Base-by-base conservation (phyloP, 2,329 filamentous ascomycete species). In the Neopestalotiopsis clavispora region DNA sequence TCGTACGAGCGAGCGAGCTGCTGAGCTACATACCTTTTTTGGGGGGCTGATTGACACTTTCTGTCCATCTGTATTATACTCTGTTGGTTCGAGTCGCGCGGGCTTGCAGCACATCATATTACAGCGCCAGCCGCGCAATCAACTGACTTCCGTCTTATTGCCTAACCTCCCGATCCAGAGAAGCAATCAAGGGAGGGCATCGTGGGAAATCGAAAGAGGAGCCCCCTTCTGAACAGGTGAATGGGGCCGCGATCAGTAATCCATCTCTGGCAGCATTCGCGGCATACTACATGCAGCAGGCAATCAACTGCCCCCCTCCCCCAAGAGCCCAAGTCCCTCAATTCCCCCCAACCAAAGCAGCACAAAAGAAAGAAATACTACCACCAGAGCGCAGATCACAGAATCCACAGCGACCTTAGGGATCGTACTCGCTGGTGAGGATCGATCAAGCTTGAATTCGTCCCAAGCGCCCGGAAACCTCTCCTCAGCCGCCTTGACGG, bases 381-480 rank as follows among this genome's bases (percentile, higher is more conserved):
- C 14, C 45, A 23, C 45, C 17, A 4, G 17, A 49, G 45, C 45
- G 45, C 20, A n/a, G 45, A 52, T 52, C 45, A 17, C 45, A n/a
- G 20, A 20, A n/a, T 17, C 45, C 45, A 52, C 45, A 17, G n/a
- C 45, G 20, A 10, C 20, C 57, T 34, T 17, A 34, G 20, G 23
- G 57, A 59, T 59, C 57, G 57, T 59, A 17, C 57, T 59, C 17
- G 20, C 28, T 30, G 57, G 57, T 34, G 20, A 59, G 30, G 57
- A 59, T 59, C 57, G 57, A 30, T 30, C 14, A 59, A 30, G 23
- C 57, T 59, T 34, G 57, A 10, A 17, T 28, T 14, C 12, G 23
- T 59, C 30, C 57, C 57, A 59, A 59, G 57, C 30, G 57, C 23
- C 57, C 30, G 23, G 57, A 34, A 59, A 34, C 23, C 28, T 30